Conservation (phyloP, 2,329 filamentous ascomycete genomes). For the Colletotrichum scovillei region DNA sequence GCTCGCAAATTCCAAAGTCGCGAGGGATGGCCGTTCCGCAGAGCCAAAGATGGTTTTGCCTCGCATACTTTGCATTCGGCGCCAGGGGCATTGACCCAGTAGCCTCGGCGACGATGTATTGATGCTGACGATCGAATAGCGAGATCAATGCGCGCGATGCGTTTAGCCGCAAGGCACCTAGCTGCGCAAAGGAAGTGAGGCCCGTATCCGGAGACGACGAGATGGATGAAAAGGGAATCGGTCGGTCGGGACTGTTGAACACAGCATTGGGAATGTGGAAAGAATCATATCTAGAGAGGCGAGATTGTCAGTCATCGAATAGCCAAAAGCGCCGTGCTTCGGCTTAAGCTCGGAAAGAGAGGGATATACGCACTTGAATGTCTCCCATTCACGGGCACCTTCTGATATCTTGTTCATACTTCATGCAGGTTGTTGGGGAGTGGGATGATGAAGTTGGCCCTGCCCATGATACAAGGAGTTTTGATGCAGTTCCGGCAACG, state of each 20-base stretch:
- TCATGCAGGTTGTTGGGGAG: constrained; percentile 26
- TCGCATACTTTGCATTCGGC: constrained; percentile 33
- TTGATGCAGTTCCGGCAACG: not conserved
- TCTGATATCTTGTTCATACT: constrained; percentile 39
- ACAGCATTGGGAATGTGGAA: constrained; percentile 33
- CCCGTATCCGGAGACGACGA: constrained; percentile 47
- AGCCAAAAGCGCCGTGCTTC: not conserved
- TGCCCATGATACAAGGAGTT: constrained; percentile 27
- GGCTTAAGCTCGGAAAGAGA: too few species aligned
- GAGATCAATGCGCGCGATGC: constrained; percentile 56
- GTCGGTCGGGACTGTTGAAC: constrained; percentile 40
- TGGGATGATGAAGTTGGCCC: constrained; percentile 22
- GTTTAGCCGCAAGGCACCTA: constrained; percentile 56
- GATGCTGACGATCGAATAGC: constrained; percentile 59
- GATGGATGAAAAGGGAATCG: constrained; percentile 41
- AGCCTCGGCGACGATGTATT: constrained; percentile 64
- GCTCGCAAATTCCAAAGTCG: constrained; percentile 43
- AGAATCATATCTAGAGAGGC: constrained; percentile 34
- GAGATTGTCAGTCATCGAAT: not conserved
- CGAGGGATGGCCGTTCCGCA: constrained; percentile 46
- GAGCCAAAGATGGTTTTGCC: constrained; percentile 38
- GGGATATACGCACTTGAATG: constrained; percentile 41
- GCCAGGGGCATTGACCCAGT: constrained; percentile 53
- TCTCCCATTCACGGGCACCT: constrained; percentile 45
- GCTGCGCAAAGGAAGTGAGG: constrained; percentile 62